Evolutionary conservation across 148 eudicot genomes (phyloP), one percentile per base, ranked within the genome.

Genomic region (Cornus controversa): DNA sequence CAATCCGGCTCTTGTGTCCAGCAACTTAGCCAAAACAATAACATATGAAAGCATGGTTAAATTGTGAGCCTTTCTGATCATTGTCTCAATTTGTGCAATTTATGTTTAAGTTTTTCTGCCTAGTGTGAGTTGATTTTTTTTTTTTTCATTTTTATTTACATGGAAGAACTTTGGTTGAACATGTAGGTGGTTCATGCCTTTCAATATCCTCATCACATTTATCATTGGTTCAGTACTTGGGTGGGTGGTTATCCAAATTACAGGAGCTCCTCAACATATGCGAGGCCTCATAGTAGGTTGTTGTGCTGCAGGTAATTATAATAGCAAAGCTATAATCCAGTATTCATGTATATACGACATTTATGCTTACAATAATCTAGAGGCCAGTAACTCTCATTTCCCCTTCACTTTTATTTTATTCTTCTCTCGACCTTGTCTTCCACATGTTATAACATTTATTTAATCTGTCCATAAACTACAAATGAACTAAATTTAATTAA

Each of bases 101-200:
- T 2, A 47, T 25, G 53, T 64, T 24, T 11, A 24, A 66, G 65
- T 26, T 60, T 36, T 18, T n/a, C 37, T 50, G 54, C 24, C 26
- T 22, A 18, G 25, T 29, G 23, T 80, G 53, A 64, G 0, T 75
- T 67, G 11, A 34, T 36, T 34, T 62, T 13, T 22, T 75, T 27
- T 0, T 75, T 67, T n/a, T 34, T 57, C 25, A 37, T 29, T 22
- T 75, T 27, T 15, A 47, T 15, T 28, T 14, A 63, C 14, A 29
- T 28, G 18, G 78, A 47, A 71, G 73, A 27, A 74, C 68, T 11
- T 29, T 10, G 10, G 47, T 67, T 77, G 29, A 54, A 23, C 18
- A 6, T 74, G 27, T 76, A 91, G 92, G 92, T 91, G 94, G 94
- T 91, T 87, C 78, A 91, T 91, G 94, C 94, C 94, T 5, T 63